Percentiles rank a stretch among this genome's conserved stretches.
Conservation (phyloP, 495 filamentous ascomycete species). For the Talaromyces ruber region DNA sequence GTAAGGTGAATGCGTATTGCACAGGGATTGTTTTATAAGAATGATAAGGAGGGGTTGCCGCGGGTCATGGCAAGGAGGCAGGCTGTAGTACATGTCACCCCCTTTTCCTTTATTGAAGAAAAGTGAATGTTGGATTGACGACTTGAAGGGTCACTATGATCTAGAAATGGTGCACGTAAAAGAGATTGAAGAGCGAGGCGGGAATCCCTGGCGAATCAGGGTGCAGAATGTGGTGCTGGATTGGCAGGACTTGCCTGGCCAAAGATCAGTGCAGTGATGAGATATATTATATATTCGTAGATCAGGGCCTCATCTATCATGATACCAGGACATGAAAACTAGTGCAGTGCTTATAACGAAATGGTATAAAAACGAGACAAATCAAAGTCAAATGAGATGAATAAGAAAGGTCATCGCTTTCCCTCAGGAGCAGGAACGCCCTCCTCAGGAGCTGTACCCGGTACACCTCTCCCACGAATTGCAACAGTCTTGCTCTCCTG, state of each 20-base stretch:
- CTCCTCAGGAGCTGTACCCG: slow-evolving; percentile 7
- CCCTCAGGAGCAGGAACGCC: slow-evolving; percentile 10
- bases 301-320: not conserved
- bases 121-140: not conserved
- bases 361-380: not conserved
- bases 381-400: not conserved
- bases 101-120: not conserved
- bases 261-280: no score
- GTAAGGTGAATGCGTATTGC: not conserved
- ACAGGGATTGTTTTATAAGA: not conserved
- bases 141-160: not conserved
- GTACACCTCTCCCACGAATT: slow-evolving; percentile 1
- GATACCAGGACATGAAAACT: not conserved
- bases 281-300: not conserved
- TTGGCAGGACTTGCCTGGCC: not conserved
- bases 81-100: not conserved
- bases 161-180: not conserved
- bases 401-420: not conserved
- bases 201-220: not conserved
- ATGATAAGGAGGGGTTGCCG: not conserved
- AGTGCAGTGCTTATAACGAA: not conserved
- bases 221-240: not conserved
- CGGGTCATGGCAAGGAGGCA: not conserved
- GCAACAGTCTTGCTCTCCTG: not conserved
- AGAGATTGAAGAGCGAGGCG: not conserved